Conservation (phyloP, 1,284 basidiomycete species). For the Pyrrhoderma noxium region DNA sequence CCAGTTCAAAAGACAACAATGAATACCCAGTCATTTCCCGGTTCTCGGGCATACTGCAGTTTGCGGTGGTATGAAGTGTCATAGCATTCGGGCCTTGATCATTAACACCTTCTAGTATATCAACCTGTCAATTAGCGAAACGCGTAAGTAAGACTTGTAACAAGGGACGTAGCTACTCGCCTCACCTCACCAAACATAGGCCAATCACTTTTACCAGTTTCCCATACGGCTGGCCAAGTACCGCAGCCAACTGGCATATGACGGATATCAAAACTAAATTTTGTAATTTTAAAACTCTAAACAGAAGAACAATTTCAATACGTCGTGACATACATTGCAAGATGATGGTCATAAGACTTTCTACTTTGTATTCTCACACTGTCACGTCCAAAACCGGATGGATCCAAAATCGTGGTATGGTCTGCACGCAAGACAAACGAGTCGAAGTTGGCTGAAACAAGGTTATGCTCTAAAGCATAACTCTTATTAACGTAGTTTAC, state of each 20-base stretch:
- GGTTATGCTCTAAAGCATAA: slow-evolving; percentile 37
- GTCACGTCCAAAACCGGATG: slow-evolving; percentile 29
- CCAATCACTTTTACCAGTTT: slow-evolving; percentile 29
- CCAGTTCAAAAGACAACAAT: not conserved
- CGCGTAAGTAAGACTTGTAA: not conserved
- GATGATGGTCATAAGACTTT: slow-evolving; percentile 26
- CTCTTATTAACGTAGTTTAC: slow-evolving; percentile 46
- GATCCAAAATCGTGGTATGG: slow-evolving; percentile 23
- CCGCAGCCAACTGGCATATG: slow-evolving; percentile 60
- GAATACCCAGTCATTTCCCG: slow-evolving; percentile 22
- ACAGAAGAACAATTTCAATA: not conserved
- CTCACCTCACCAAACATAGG: slow-evolving; percentile 24
- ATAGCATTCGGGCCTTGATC: slow-evolving; percentile 30
- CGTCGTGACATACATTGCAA: slow-evolving; percentile 23
- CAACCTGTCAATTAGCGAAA: slow-evolving; percentile 25
- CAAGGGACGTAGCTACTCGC: not conserved
- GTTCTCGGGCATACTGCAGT: slow-evolving; percentile 22
- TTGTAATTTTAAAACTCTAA: not conserved
- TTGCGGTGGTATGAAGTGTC: slow-evolving; percentile 36
- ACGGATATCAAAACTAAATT: slow-evolving; percentile 27
- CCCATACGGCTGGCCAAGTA: slow-evolving; percentile 42
- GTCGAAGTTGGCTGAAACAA: slow-evolving; percentile 38
- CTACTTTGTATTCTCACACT: slow-evolving; percentile 30
- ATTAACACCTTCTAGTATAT: slow-evolving; percentile 35
- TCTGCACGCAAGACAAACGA: slow-evolving; percentile 39